phyloP scores from a whole-genome alignment of 257 asterid species.

The Solanum rostratum region DNA sequence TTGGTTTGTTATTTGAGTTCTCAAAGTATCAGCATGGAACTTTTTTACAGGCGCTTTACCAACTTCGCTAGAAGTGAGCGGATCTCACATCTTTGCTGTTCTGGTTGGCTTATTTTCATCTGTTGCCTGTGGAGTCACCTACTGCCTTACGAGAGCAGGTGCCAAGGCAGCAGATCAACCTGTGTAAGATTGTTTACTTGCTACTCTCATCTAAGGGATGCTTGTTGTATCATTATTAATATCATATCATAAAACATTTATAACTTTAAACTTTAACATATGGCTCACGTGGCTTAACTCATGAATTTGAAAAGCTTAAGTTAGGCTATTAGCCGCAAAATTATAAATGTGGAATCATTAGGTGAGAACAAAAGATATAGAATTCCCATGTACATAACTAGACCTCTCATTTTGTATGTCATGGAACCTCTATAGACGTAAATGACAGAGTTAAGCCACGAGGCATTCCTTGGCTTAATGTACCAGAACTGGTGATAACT shows the following conservation, averaged over 20 bases:
- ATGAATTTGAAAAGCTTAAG: neutral
- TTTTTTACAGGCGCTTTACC: neutral
- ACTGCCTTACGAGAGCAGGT: slow-evolving; percentile 34
- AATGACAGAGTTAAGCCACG: neutral
- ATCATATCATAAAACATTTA: neutral
- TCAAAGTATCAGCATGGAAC: neutral
- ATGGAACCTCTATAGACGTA: neutral
- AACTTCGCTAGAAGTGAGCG: slow-evolving; percentile 8
- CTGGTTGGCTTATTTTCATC: slow-evolving; percentile 26
- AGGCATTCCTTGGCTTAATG: neutral
- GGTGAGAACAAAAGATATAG: neutral
- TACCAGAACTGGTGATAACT: neutral
- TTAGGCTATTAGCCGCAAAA: neutral
- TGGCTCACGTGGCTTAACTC: neutral
- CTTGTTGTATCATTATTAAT: neutral
- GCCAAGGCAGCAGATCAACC: slow-evolving; percentile 36
- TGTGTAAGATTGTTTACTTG: slow-evolving; percentile 18
- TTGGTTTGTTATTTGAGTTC: neutral
- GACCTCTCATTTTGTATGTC: neutral
- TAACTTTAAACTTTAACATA: neutral
- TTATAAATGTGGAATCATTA: neutral
- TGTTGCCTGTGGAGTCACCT: slow-evolving; percentile 18
- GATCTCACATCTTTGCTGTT: slow-evolving; percentile 12
- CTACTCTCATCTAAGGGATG: neutral
- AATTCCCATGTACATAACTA: neutral